These are phyloP conservation scores for Oryza glaberrima DNA, from an alignment of 176 grass and related monocot genomes.

Conservation along the genomic window DNA sequence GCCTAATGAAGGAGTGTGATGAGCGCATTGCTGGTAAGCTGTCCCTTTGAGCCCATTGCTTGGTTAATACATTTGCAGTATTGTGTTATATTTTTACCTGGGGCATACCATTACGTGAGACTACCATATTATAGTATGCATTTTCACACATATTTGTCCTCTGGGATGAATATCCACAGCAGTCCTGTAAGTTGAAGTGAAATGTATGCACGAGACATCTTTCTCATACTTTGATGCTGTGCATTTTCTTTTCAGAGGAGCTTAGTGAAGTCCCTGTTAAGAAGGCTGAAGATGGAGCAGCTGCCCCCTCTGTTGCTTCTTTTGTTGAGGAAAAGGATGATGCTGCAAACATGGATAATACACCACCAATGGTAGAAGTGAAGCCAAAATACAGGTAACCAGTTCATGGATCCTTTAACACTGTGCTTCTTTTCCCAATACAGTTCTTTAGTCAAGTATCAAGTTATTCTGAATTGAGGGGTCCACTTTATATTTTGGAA, in stretches of 20 bases:
- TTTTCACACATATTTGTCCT: not conserved
- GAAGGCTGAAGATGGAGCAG: conserved; percentile 19
- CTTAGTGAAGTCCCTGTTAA: conserved; percentile 42
- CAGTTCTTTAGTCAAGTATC: no score
- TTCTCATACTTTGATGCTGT: not conserved
- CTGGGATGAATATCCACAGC: not conserved
- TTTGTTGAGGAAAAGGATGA: conserved; percentile 38
- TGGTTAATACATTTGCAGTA: not conserved
- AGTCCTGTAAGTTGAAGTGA: not conserved
- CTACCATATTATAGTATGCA: not conserved
- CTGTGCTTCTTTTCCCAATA: not conserved
- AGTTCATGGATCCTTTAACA: not conserved
- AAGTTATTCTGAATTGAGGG: not conserved
- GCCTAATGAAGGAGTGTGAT: conserved; percentile 78
- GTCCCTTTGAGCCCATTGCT: not conserved
- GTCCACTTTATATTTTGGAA: not conserved
- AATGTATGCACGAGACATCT: not conserved
- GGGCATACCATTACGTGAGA: not conserved
- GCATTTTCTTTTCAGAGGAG: conserved; percentile 58
- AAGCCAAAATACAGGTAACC: conserved; percentile 82
- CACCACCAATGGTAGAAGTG: conserved; percentile 48
- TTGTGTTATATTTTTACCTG: not conserved
- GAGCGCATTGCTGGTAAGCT: conserved; percentile 68
- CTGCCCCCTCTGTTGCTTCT: conserved; percentile 26
- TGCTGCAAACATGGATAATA: conserved; percentile 30